Evolutionary conservation across 106 monocot species (phyloP), one percentile per base, ranked within the genome.

Genomic region (Dioscorea alata): DNA sequence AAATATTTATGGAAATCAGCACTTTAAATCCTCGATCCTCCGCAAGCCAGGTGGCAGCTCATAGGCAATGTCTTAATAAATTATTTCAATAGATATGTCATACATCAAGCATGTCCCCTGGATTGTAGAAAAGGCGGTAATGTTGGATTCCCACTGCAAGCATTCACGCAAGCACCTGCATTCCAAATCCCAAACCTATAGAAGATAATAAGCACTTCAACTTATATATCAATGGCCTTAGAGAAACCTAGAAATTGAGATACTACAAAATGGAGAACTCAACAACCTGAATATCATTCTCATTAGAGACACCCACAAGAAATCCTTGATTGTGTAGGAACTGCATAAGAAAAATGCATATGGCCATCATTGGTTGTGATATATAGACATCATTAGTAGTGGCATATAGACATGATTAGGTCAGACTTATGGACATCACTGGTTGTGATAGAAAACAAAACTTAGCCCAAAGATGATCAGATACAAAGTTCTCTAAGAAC

Each of bases 131-230:
- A 99, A 99, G 62, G 92, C 84, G 73, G 92, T 99, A 64, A 99
- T 73, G 60, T 90, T 99, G 69, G 49, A 65, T 71, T 92, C 83
- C 92, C 92, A 99, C 63, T 81, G 83, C n/a, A 83, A 75, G 70
- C 80, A 87, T 79, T 71, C 80, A 70, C 79, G 69, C 52, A 99
- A 64, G 32, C 66, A 67, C 73, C 92, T 80, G 69, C 70, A 61
- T 82, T 99, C 86, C 23, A 99, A 80, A 86, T 99, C 81, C 97
- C 97, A 99, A 53, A 99, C 85, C 97, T 99, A 83, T 33, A 62
- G 78, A 78, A 23, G 56, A 49, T 1, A 22, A 12, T 28, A 59
- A 21, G 12, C 23, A 12, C 22, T 59, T 59, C 23, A 20, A 54
- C 54, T 23, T 18, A 48, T 49, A 48, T 63, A 21, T 53, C 21